phyloP scores from a whole-genome alignment of 495 filamentous ascomycete species.

The Amniculicola lignicola region DNA sequence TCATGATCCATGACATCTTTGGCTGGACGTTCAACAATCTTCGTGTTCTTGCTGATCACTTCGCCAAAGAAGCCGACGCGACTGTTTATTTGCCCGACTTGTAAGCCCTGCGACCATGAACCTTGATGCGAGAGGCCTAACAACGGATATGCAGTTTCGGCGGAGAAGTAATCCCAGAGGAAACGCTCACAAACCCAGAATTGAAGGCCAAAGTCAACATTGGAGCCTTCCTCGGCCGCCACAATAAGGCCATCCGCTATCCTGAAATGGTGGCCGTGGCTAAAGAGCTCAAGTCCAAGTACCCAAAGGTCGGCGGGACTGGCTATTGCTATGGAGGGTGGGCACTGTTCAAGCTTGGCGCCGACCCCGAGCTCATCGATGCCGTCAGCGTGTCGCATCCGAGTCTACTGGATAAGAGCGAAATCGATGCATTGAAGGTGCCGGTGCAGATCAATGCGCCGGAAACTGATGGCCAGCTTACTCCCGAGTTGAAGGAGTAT shows the following conservation, averaged over 20 bases:
- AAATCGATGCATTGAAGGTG: constrained; percentile 53
- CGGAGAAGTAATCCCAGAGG: constrained; percentile 32
- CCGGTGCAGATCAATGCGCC: constrained; percentile 59
- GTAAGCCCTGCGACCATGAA: no score
- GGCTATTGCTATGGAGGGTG: constrained; percentile 64
- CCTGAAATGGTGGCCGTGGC: constrained; percentile 55
- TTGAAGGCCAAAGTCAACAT: constrained; percentile 46
- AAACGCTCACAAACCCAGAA: constrained; percentile 39
- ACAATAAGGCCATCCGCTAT: constrained; percentile 49
- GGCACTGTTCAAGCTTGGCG: constrained; percentile 52
- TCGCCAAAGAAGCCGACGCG: constrained; percentile 47
- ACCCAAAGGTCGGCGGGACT: constrained; percentile 49
- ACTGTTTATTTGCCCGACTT: constrained; percentile 54
- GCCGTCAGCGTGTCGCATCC: constrained; percentile 56
- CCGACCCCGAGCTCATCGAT: constrained; percentile 51
- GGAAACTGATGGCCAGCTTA: constrained; percentile 50
- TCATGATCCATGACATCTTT: constrained; percentile 51
- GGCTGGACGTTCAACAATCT: constrained; percentile 49
- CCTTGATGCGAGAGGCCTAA: not conserved
- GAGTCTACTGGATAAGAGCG: constrained; percentile 46
- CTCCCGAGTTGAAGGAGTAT: constrained; percentile 52
- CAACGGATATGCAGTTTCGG: constrained; percentile 20
- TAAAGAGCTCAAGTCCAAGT: constrained; percentile 42
- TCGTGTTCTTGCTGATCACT: constrained; percentile 51
- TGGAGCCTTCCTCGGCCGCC: constrained; percentile 36